Conservation (phyloP, 805 yeast species). For the Scheffersomyces coipomensis region DNA sequence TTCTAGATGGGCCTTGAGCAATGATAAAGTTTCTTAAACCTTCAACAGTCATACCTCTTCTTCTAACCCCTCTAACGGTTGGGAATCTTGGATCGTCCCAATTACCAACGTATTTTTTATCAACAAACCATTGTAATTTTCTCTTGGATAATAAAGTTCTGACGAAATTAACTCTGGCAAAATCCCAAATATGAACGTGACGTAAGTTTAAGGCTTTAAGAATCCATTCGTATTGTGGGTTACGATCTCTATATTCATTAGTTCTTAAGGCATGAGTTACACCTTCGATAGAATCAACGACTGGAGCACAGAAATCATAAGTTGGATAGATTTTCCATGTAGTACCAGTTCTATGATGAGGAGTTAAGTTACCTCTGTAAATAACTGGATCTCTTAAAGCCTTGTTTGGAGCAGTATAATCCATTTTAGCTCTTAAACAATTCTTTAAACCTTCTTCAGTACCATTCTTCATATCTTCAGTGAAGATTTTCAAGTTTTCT, state of each 20-base stretch:
- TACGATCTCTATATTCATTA: constrained; percentile 97
- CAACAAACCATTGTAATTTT: constrained; percentile 99
- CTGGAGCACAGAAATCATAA: constrained; percentile 97
- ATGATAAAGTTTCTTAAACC: constrained; percentile 92
- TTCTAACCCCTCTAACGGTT: constrained; percentile 97
- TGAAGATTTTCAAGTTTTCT: constrained; percentile 84
- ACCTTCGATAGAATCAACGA: constrained; percentile 94
- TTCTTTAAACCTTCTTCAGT: constrained; percentile 89
- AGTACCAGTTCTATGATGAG: constrained; percentile 95
- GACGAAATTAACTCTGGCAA: constrained; percentile 94
- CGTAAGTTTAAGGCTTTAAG: constrained; percentile 76
- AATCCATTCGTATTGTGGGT: constrained; percentile 98
- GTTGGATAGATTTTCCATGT: constrained; percentile 97
- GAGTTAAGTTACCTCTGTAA: constrained; percentile 95
- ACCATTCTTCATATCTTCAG: constrained; percentile 90
- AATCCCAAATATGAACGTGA: constrained; percentile 97
- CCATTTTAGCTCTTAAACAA: constrained; percentile 96
- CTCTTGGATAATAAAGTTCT: constrained; percentile 95
- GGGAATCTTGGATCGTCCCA: constrained; percentile 99
- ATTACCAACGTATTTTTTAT: constrained; percentile 77
- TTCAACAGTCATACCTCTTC: constrained; percentile 99
- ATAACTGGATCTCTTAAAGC: constrained; percentile 97
- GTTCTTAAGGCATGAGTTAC: constrained; percentile 98
- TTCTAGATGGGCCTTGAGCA: constrained; percentile 97
- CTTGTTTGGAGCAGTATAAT: constrained; percentile 87